Percentiles rank a stretch among this genome's conserved stretches.
phyloP scores from a whole-genome alignment of 2,329 filamentous ascomycete genomes.

The Paraphoma sp. region DNA sequence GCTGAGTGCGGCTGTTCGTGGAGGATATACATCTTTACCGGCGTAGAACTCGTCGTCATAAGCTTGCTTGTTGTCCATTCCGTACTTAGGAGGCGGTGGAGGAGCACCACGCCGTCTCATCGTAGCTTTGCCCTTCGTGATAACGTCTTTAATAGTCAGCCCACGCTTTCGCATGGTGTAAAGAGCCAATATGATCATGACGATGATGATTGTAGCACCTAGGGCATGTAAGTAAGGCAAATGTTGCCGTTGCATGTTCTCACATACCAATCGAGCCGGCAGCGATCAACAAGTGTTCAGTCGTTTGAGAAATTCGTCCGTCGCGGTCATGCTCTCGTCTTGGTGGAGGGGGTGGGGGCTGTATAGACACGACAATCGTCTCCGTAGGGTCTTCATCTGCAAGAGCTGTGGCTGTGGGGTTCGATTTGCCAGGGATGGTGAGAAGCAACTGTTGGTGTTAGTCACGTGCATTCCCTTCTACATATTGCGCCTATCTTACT shows the following conservation, averaged over 20 bases:
- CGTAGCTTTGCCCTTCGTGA: slow-evolving; percentile 32
- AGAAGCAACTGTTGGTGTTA: slow-evolving; percentile 31
- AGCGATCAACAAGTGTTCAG: slow-evolving; percentile 49
- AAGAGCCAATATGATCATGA: slow-evolving; percentile 44
- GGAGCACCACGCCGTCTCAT: slow-evolving; percentile 25
- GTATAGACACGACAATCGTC: slow-evolving; percentile 32
- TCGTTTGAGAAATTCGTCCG: slow-evolving; percentile 42
- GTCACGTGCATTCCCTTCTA: slow-evolving; percentile 1
- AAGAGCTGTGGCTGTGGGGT: slow-evolving; percentile 23
- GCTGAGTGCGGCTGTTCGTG: slow-evolving; percentile 25
- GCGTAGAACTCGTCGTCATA: slow-evolving; percentile 33
- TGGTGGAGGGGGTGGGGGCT: slow-evolving; percentile 19
- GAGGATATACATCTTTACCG: slow-evolving; percentile 33
- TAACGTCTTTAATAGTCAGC: slow-evolving; percentile 37
- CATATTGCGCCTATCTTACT: slow-evolving; percentile 13
- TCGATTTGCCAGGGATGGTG: slow-evolving; percentile 17
- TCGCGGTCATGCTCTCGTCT: slow-evolving; percentile 17
- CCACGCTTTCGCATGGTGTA: slow-evolving; percentile 48
- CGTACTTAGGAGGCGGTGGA: slow-evolving; percentile 29
- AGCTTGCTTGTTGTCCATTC: slow-evolving; percentile 34
- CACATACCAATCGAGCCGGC: slow-evolving; percentile 48
- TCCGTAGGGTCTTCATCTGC: slow-evolving; percentile 31
- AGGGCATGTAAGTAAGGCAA: slow-evolving; percentile 15
- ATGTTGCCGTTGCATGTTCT: not conserved
- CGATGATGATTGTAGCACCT: slow-evolving; percentile 49